Evolutionary conservation across 1,284 basidiomycete genomes (phyloP), one percentile per base, ranked within the genome.

Genomic region (Trichosporon inkin): DNA sequence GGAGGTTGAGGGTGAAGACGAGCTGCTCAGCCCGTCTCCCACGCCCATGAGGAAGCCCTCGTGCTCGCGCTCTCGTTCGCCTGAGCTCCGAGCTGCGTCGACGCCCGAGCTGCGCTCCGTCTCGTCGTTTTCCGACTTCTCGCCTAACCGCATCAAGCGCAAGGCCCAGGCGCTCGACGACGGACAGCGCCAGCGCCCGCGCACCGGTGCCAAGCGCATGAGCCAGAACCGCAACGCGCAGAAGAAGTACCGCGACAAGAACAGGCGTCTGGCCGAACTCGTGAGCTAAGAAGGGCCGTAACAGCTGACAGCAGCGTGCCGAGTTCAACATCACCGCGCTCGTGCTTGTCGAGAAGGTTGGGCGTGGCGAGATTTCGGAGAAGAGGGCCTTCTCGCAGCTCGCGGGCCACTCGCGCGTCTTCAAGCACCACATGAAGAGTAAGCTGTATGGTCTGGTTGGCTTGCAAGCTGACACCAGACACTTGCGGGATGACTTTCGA

Each of bases 231-330:
- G 63, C 36, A 24, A 16, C 8, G 63, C 63, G 6, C 63, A 65
- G 56, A 54, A 44, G 36, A 62, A 61, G 54, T 65, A 65, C 53
- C 53, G 63, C 10, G 54, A 53, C 39, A 65, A 65, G 54, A 60
- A 56, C 56, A 51, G 57, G 13, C 24, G 28, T 6, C 58, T 62
- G 8, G 34, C 38, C 1, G 49, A 55, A 8, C 35, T 58, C 2
- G 61, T 65, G n/a, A 39, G 61, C 6, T 20, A 0, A 11, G 7
- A 3, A 20, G 10, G 19, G 41, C 6, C 17, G 22, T 19, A 10
- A 13, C 2, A 13, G 37, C 55, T 60, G 24, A 60, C 47, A 13
- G 6, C 55, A 56, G 59, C 59, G 59, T 17, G 39, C 55, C 17
- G 59, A 60, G 14, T 60, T 53, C 49, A 60, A 60, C 49, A 20